Evolutionary conservation across 176 grass and related monocot genomes (phyloP).

Genomic region (Triticum urartu): DNA sequence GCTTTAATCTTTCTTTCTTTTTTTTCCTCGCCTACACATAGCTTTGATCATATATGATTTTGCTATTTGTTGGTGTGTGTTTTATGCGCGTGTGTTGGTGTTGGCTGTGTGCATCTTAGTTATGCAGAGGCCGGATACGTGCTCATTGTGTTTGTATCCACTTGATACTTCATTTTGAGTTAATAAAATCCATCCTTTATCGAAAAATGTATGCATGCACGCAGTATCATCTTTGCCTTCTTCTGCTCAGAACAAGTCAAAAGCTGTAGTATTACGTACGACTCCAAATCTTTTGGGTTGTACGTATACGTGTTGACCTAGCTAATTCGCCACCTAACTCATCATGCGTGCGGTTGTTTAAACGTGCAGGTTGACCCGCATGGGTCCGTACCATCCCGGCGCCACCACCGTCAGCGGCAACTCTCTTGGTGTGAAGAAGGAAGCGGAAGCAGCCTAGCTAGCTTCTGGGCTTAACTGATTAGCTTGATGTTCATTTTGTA

Average conservation of each 20-base stretch:
- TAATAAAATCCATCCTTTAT: too few species aligned
- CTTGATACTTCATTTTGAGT: too few species aligned
- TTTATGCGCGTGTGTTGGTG: too few species aligned
- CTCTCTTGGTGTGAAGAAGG: conserved; percentile 26
- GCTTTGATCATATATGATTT: too few species aligned
- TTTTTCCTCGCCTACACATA: too few species aligned
- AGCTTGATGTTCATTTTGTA: conserved; percentile 16
- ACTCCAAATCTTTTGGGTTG: neutral
- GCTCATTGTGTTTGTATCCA: too few species aligned
- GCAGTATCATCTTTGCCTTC: neutral
- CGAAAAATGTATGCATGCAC: neutral
- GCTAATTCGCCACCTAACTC: neutral
- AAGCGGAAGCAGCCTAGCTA: conserved; percentile 9
- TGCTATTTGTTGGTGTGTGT: too few species aligned
- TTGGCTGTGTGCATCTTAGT: too few species aligned
- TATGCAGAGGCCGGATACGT: too few species aligned
- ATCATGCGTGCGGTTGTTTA: neutral
- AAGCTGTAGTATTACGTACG: neutral
- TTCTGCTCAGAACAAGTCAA: neutral
- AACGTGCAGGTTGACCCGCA: conserved; percentile 54
- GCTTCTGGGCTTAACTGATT: neutral
- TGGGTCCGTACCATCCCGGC: conserved; percentile 39
- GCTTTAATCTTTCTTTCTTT: too few species aligned
- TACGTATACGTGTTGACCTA: neutral
- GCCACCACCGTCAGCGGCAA: neutral